phyloP scores from a whole-genome alignment of 139 green algal genomes.

The Micractinium conductrix region DNA sequence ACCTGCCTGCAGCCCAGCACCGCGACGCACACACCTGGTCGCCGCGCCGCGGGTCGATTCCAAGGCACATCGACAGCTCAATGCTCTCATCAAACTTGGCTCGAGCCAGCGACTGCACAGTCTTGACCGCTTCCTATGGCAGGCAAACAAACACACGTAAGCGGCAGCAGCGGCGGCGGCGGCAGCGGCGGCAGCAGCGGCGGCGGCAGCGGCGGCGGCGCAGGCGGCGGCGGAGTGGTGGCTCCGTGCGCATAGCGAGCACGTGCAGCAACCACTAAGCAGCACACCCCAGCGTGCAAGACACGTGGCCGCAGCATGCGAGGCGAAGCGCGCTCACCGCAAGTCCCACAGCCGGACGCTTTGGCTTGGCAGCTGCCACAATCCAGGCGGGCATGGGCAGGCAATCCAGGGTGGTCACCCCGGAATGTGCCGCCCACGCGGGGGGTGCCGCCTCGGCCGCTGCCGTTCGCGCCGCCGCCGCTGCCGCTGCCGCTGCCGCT shows the following conservation, averaged over 20 bases:
- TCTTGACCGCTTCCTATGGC: constrained; percentile 23
- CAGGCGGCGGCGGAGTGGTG: too few species aligned
- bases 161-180: background rate
- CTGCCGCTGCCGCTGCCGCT: background rate
- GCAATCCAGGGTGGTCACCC: constrained; percentile 27
- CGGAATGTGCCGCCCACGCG: constrained; percentile 13
- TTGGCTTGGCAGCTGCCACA: background rate
- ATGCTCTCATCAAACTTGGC: constrained; percentile 74
- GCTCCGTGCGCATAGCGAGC: too few species aligned
- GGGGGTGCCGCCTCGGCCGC: background rate
- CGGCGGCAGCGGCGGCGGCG: too few species aligned
- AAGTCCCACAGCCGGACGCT: background rate
- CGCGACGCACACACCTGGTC: constrained; percentile 65
- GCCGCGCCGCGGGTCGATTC: constrained; percentile 69
- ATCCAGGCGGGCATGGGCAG: constrained; percentile 33
- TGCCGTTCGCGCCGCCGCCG: background rate
- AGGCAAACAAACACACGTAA: background rate
- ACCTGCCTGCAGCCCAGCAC: too few species aligned
- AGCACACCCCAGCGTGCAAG: background rate
- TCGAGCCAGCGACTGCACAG: constrained; percentile 13
- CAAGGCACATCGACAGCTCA: constrained; percentile 65
- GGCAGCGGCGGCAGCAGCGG: background rate
- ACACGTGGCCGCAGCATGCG: too few species aligned
- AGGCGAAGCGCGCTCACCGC: too few species aligned
- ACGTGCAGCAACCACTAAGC: too few species aligned